These are phyloP conservation scores for Pythium scleroteichum DNA, from an alignment of 352 stramenopile species.

Conservation along the genomic window DNA sequence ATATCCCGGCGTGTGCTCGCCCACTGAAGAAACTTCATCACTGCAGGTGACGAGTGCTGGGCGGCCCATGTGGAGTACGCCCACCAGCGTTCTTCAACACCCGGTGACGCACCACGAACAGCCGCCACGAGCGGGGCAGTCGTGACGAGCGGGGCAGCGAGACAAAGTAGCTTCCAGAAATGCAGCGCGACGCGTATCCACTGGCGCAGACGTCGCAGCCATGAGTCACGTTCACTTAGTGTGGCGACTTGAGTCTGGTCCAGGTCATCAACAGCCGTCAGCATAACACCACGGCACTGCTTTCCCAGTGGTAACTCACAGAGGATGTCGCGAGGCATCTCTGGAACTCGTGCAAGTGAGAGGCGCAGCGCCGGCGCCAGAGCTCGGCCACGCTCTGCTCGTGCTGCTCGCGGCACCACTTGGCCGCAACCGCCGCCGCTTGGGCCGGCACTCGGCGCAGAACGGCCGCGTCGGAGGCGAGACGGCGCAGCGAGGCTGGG, in stretches of 20 bases:
- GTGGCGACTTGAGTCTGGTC: not conserved
- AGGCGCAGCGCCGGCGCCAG: conserved; percentile 20
- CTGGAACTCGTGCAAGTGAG: conserved; percentile 14
- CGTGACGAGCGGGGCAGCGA: conserved; percentile 46
- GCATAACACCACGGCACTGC: not conserved
- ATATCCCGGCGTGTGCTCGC: conserved; percentile 93
- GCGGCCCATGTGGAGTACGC: conserved; percentile 58
- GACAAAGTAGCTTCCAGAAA: conserved; percentile 55
- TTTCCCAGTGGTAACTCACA: conserved; percentile 7
- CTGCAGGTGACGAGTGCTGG: conserved; percentile 79
- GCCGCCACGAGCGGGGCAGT: conserved; percentile 51
- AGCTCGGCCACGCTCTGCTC: conserved; percentile 5
- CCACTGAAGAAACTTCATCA: conserved; percentile 97
- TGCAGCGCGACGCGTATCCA: conserved; percentile 54
- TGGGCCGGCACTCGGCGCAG: conserved; percentile 12
- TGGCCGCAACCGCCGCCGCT: conserved; percentile 11
- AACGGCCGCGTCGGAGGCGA: not conserved
- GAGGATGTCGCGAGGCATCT: conserved; percentile 24
- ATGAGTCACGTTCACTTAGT: conserved; percentile 7
- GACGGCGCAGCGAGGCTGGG: not conserved
- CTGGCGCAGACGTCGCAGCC: conserved; percentile 37
- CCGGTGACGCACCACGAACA: conserved; percentile 25
- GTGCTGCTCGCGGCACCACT: conserved; percentile 21
- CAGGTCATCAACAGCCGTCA: not conserved
- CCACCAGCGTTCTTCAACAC: conserved; percentile 66